Base-by-base conservation (phyloP, 257 asterid genomes). In the Solanum ossicruentum region DNA sequence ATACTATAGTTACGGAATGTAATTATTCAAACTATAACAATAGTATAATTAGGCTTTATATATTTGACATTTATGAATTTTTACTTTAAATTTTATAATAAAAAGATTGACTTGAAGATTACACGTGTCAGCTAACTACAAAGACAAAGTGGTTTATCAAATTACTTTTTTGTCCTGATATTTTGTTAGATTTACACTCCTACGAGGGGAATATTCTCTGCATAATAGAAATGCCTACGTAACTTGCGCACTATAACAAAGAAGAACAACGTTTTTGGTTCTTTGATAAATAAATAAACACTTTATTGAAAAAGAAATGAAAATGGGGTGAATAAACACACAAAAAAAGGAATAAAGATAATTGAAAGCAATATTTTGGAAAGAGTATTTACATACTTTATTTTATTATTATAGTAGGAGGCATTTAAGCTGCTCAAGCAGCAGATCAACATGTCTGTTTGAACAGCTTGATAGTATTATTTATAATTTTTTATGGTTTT, bases 151-250 rank as follows among this genome's bases (percentile, higher is more conserved):
- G 26, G 41, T 26, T 63, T 63, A 63, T 12, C 43, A 63, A 63
- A 63, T 13, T 12, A 63, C 8, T 26, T 61, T 12, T n/a, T 49
- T 28, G 43, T 73, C 71, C 51, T 12, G 61, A 2, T 45, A 12
- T 15, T 78, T 58, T 15, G 51, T n/a, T 32, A 77, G 17, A 69
- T 63, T 86, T 65, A 72, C 7, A n/a, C 17, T 32, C 43, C 11
- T 10, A 60, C 57, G 81, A 77, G 87, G 84, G 87, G 88, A 89
- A 87, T 89, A 84, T 87, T 89, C 91, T 58, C 84, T 84, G 89
- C 88, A 86, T 79, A 84, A 56, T 52, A 41, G 63, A 51, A 80
- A 85, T 39, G 84, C 43, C 26, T 41, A 12, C 49, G 36, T 52
- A 47, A 87, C 67, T 88, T 86, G 85, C 77, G 87, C 92, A 83